Evolutionary conservation across 306 rosid species (phyloP).

Genomic region (Quercus agrifolia): DNA sequence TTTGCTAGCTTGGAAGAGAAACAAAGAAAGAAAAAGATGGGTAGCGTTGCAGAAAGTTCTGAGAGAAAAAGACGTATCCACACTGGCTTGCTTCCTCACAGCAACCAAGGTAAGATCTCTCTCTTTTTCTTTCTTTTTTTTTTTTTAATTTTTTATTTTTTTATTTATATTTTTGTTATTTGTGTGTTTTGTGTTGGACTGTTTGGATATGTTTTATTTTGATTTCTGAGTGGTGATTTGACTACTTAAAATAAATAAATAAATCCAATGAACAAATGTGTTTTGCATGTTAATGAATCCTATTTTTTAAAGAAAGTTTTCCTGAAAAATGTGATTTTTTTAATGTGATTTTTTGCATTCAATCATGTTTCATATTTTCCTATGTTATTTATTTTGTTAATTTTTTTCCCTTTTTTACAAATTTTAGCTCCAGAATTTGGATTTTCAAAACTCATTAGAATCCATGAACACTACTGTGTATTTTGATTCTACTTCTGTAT

Average conservation of each 20-base stretch:
- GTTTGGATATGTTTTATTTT: too few relatives aligned
- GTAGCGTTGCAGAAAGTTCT: not conserved
- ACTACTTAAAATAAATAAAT: too few relatives aligned
- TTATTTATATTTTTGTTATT: not conserved
- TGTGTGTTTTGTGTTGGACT: not conserved
- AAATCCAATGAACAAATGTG: too few relatives aligned
- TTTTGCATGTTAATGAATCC: not conserved
- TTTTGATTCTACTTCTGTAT: not conserved
- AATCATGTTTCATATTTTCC: not conserved
- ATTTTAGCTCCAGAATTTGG: too few relatives aligned
- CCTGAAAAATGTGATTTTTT: not conserved
- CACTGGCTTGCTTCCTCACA: not conserved
- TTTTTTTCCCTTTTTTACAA: too few relatives aligned
- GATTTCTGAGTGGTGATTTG: too few relatives aligned
- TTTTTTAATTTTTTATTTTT: not conserved
- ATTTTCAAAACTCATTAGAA: not conserved
- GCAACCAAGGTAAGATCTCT: constrained; percentile 7
- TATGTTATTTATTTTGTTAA: not conserved
- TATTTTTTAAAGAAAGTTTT: not conserved
- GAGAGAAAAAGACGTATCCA: not conserved
- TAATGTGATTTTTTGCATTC: not conserved
- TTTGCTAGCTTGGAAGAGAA: constrained; percentile 6
- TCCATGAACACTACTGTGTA: not conserved
- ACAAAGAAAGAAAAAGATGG: constrained; percentile 21
- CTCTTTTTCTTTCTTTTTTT: not conserved